Percentiles rank a stretch among this genome's conserved stretches.
Conservation (phyloP, 345 rosid species). For the Arabidopsis arenosa region DNA sequence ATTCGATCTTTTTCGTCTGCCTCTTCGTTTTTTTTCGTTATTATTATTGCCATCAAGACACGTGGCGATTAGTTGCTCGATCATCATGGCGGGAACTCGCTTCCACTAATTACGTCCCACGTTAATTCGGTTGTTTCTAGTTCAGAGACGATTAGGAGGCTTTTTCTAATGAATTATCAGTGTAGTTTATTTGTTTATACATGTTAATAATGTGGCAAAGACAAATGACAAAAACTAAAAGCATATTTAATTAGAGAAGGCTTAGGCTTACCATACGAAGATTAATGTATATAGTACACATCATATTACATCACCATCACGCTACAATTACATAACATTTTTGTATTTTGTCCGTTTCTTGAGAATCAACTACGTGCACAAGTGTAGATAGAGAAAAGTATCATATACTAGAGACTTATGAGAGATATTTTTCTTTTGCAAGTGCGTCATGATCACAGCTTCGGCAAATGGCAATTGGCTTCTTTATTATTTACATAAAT, state of each 20-base stretch:
- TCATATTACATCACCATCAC: slow-evolving; percentile 28
- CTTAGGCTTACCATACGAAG: slow-evolving; percentile 12
- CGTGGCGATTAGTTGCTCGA: slow-evolving; percentile 5
- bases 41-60: slow-evolving; percentile 6
- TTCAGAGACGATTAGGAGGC: background rate
- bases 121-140: background rate
- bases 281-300: slow-evolving; percentile 24
- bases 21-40: slow-evolving; percentile 20
- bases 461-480: slow-evolving; percentile 14
- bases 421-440: background rate
- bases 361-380: slow-evolving; percentile 30
- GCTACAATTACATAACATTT: background rate
- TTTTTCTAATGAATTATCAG: background rate
- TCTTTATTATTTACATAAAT: slow-evolving; percentile 32
- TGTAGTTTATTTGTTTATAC: too few relatives aligned
- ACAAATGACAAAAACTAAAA: background rate
- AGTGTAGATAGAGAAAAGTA: slow-evolving; percentile 29
- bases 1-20: slow-evolving; percentile 13
- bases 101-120: background rate
- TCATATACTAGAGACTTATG: slow-evolving; percentile 17
- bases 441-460: slow-evolving; percentile 13
- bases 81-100: slow-evolving; percentile 32
- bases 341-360: background rate
- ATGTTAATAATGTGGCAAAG: background rate
- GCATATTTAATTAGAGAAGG: background rate